phyloP scores from a whole-genome alignment of 1,139 yeast genomes.

The Pichia sp. region DNA sequence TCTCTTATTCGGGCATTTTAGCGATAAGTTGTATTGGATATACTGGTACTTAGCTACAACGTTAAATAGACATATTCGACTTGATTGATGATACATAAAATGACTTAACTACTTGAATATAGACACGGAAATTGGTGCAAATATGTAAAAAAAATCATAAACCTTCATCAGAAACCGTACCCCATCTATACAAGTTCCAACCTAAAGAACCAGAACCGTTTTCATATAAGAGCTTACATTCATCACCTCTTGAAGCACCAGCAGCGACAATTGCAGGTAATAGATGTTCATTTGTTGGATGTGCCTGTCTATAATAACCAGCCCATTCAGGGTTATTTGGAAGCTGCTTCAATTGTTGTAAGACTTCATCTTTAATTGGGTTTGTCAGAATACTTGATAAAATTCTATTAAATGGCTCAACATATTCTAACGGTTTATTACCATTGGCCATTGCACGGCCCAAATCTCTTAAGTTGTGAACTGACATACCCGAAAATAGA shows the following conservation, averaged over 20 bases:
- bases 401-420: constrained; percentile 41
- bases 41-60: too few species aligned
- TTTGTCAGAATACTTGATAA: constrained; percentile 34
- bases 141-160: constrained; percentile 1
- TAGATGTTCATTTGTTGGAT: constrained; percentile 72
- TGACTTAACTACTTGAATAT: too few species aligned
- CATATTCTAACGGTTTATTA: constrained; percentile 40
- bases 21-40: neutral
- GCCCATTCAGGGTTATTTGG: constrained; percentile 29
- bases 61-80: too few species aligned
- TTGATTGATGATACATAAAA: too few species aligned
- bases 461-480: constrained; percentile 62
- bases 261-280: constrained; percentile 63
- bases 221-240: constrained; percentile 42
- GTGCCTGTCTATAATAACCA: constrained; percentile 45
- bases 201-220: constrained; percentile 45
- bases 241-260: constrained; percentile 44
- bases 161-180: constrained; percentile 4
- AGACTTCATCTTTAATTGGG: constrained; percentile 13
- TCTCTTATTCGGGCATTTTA: neutral
- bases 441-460: constrained; percentile 24
- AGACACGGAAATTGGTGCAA: too few species aligned
- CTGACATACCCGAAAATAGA: constrained; percentile 70
- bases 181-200: constrained; percentile 58
- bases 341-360: constrained; percentile 32